phyloP scores from a whole-genome alignment of 257 asterid genomes.

The Salvia rosmarinus region DNA sequence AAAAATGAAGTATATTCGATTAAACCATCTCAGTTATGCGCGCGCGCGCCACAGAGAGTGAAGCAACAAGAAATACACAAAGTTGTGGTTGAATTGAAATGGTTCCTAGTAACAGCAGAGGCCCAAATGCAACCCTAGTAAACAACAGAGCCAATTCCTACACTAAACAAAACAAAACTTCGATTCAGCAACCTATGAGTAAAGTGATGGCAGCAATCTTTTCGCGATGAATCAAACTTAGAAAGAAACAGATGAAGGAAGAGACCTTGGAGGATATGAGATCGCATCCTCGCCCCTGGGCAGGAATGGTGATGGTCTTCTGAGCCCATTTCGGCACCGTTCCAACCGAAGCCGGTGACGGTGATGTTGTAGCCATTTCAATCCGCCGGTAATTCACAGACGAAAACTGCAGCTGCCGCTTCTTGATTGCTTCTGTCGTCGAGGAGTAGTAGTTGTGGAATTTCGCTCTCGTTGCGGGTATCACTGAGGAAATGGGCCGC shows the following conservation, averaged over 20 bases:
- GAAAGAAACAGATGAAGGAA: no score
- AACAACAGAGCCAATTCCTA: neutral
- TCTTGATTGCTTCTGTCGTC: slow-evolving; percentile 16
- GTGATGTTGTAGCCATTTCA: slow-evolving; percentile 46
- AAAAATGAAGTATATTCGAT: neutral
- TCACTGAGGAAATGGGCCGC: slow-evolving; percentile 19
- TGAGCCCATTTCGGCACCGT: slow-evolving; percentile 85
- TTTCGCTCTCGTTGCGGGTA: slow-evolving; percentile 1
- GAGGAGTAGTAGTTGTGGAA: slow-evolving; percentile 14
- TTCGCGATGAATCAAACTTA: neutral
- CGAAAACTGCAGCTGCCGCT: slow-evolving; percentile 31
- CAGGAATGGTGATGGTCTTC: slow-evolving; percentile 74
- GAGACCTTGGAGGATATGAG: slow-evolving; percentile 79
- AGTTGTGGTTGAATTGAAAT: neutral
- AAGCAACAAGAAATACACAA: neutral
- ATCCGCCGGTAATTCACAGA: slow-evolving; percentile 25
- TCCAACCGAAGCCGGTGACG: slow-evolving; percentile 46
- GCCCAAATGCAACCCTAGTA: neutral
- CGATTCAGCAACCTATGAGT: neutral
- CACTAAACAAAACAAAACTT: neutral
- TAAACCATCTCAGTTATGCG: neutral
- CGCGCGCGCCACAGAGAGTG: neutral
- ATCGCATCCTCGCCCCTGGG: slow-evolving; percentile 90
- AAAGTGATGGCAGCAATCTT: neutral
- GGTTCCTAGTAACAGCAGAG: neutral